These are phyloP conservation scores for Omphalea diandra DNA, from an alignment of 441 rosid species.

Conservation along the genomic window DNA sequence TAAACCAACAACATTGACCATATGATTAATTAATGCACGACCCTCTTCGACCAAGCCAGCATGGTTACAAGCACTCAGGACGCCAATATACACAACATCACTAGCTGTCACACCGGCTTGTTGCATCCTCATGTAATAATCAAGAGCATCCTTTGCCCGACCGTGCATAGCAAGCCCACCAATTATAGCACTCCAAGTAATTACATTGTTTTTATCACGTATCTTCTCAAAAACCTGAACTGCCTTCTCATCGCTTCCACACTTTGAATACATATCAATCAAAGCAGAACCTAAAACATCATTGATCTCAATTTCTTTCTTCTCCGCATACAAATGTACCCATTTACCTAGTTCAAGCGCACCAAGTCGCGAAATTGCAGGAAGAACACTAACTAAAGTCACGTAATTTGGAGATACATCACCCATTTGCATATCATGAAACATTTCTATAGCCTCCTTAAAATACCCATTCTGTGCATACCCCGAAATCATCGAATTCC, in stretches of 20 bases:
- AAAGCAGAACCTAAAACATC: slow-evolving; percentile 63
- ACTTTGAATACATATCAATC: slow-evolving; percentile 70
- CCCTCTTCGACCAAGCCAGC: slow-evolving; percentile 68
- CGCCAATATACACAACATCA: slow-evolving; percentile 53
- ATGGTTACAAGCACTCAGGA: slow-evolving; percentile 64
- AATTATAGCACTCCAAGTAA: slow-evolving; percentile 67
- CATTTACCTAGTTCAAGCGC: slow-evolving; percentile 46
- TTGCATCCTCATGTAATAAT: slow-evolving; percentile 51
- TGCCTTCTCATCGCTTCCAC: slow-evolving; percentile 56
- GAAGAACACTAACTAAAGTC: slow-evolving; percentile 60
- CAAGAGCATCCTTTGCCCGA: slow-evolving; percentile 49
- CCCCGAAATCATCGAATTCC: slow-evolving; percentile 64
- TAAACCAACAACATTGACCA: slow-evolving; percentile 45
- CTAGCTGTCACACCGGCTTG: slow-evolving; percentile 40
- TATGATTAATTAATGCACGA: slow-evolving; percentile 43
- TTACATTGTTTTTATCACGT: slow-evolving; percentile 47
- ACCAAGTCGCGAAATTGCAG: slow-evolving; percentile 48
- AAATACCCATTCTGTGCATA: slow-evolving; percentile 50
- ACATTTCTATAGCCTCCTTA: slow-evolving; percentile 49
- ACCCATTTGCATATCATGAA: slow-evolving; percentile 46
- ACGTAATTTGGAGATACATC: slow-evolving; percentile 42
- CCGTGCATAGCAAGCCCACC: slow-evolving; percentile 65
- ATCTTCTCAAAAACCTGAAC: slow-evolving; percentile 46
- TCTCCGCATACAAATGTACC: slow-evolving; percentile 42
- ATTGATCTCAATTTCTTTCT: slow-evolving; percentile 38